A percentile compares a stretch with the other conserved stretches of the same genome.
These are phyloP conservation scores for Lichina pygmaea DNA, from an alignment of 495 filamentous ascomycete species.

Conservation along the genomic window DNA sequence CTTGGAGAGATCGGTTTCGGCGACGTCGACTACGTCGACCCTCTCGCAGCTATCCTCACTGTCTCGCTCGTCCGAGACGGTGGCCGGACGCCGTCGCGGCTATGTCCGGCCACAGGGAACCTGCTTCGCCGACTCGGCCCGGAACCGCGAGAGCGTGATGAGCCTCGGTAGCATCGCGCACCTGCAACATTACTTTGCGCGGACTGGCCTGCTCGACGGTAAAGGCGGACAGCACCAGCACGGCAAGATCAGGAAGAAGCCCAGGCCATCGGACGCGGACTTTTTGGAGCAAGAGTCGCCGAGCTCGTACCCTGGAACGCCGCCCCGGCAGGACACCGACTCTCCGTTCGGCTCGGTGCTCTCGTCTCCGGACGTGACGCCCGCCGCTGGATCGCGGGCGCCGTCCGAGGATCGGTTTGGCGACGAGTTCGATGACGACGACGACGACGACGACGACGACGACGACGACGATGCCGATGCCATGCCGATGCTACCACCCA, in stretches of 20 bases:
- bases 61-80: conserved; percentile 25
- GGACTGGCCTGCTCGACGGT: conserved; percentile 78
- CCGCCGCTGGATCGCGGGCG: conserved; percentile 14
- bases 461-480: conserved; percentile 33
- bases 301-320: conserved; percentile 14
- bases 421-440: conserved; percentile 29
- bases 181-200: conserved; percentile 91
- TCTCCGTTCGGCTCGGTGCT: conserved; percentile 12
- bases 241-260: conserved; percentile 32
- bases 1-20: conserved; percentile 51
- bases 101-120: conserved; percentile 81
- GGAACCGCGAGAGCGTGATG: conserved; percentile 75
- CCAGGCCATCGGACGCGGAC: conserved; percentile 10
- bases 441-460: conserved; percentile 29
- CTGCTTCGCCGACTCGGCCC: conserved; percentile 72
- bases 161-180: conserved; percentile 91
- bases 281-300: conserved; percentile 1
- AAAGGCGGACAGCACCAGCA: conserved; percentile 58
- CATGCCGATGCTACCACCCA: conserved; percentile 67
- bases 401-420: conserved; percentile 26
- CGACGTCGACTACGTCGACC: conserved; percentile 43
- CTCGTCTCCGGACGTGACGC: conserved; percentile 10
- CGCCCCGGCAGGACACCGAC: conserved; percentile 1
- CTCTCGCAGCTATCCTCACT: conserved; percentile 24
- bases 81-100: conserved; percentile 37